These are phyloP conservation scores for Penicillium pancosmium DNA, from an alignment of 495 filamentous ascomycete genomes.

Conservation along the genomic window DNA sequence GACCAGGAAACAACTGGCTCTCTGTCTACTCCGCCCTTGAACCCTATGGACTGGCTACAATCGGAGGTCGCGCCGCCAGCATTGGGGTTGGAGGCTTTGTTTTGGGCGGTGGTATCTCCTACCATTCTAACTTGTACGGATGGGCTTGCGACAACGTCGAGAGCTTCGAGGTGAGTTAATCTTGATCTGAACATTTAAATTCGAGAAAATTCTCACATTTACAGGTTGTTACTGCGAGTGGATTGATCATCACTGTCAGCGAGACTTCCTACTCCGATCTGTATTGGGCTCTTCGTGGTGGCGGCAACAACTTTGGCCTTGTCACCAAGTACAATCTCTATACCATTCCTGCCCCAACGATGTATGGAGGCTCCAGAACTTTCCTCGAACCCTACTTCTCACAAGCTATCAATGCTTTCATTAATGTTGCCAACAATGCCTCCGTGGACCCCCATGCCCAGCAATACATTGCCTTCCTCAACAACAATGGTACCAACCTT, in stretches of 20 bases:
- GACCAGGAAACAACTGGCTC: slow-evolving; percentile 32
- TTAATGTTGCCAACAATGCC: slow-evolving; percentile 38
- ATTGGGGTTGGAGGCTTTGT: slow-evolving; percentile 63
- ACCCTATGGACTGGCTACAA: slow-evolving; percentile 45
- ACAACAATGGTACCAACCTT: slow-evolving; percentile 31
- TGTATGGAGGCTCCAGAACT: slow-evolving; percentile 48
- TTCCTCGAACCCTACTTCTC: slow-evolving; percentile 44
- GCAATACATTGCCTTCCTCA: slow-evolving; percentile 47
- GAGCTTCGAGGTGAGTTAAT: slow-evolving; percentile 38
- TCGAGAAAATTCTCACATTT: not conserved
- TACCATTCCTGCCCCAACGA: slow-evolving; percentile 36
- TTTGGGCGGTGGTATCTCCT: slow-evolving; percentile 38
- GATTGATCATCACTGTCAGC: slow-evolving; percentile 43
- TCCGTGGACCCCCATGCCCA: slow-evolving; percentile 45
- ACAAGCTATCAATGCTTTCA: slow-evolving; percentile 37
- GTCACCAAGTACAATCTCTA: slow-evolving; percentile 49
- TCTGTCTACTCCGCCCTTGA: slow-evolving; percentile 56
- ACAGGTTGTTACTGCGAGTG: slow-evolving; percentile 47
- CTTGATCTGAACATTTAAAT: not conserved
- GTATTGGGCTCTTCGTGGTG: slow-evolving; percentile 56
- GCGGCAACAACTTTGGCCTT: slow-evolving; percentile 53
- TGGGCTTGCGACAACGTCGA: slow-evolving; percentile 54
- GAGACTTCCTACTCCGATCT: slow-evolving; percentile 44
- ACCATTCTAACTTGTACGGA: slow-evolving; percentile 48
- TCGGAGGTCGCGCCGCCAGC: slow-evolving; percentile 57